phyloP scores from a whole-genome alignment of 2,329 filamentous ascomycete genomes.

The Epichloe amarillans region DNA sequence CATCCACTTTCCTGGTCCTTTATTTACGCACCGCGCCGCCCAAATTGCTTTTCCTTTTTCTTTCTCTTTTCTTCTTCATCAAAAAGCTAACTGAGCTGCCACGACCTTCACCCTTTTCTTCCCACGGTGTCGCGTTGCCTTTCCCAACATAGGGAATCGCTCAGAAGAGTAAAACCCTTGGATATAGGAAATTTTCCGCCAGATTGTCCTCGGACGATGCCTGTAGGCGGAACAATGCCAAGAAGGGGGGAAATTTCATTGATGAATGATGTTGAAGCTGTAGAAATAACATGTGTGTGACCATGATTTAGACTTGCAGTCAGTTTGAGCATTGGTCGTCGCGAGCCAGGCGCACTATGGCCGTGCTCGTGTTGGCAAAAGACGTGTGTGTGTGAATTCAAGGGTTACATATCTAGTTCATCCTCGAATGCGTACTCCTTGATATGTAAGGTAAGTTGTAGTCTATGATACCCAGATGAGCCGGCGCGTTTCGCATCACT shows the following conservation, averaged over 20 bases:
- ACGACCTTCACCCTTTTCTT: slow-evolving; percentile 44
- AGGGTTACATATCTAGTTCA: not conserved
- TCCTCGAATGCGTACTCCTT: too few species aligned
- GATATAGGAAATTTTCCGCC: slow-evolving; percentile 50
- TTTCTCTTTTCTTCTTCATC: slow-evolving; percentile 37
- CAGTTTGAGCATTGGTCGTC: too few species aligned
- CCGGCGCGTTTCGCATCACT: slow-evolving; percentile 4
- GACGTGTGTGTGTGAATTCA: not conserved
- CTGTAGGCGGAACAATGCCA: slow-evolving; percentile 43
- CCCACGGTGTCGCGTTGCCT: slow-evolving; percentile 51
- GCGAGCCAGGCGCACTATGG: too few species aligned
- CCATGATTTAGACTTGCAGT: too few species aligned
- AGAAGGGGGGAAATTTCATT: slow-evolving; percentile 38
- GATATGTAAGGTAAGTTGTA: too few species aligned
- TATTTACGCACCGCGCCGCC: slow-evolving; percentile 11
- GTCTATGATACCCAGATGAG: too few species aligned
- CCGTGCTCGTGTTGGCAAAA: too few species aligned
- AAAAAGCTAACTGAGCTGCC: slow-evolving; percentile 52
- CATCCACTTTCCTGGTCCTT: slow-evolving; percentile 7
- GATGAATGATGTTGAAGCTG: not conserved
- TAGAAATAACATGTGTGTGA: not conserved
- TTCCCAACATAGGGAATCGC: slow-evolving; percentile 33
- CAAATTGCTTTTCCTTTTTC: slow-evolving; percentile 22
- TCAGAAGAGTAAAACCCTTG: slow-evolving; percentile 48
- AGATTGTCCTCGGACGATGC: slow-evolving; percentile 16